Evolutionary conservation across 345 rosid species (phyloP), one percentile per base, ranked within the genome.

Genomic region (Crucihimalaya himalaica): DNA sequence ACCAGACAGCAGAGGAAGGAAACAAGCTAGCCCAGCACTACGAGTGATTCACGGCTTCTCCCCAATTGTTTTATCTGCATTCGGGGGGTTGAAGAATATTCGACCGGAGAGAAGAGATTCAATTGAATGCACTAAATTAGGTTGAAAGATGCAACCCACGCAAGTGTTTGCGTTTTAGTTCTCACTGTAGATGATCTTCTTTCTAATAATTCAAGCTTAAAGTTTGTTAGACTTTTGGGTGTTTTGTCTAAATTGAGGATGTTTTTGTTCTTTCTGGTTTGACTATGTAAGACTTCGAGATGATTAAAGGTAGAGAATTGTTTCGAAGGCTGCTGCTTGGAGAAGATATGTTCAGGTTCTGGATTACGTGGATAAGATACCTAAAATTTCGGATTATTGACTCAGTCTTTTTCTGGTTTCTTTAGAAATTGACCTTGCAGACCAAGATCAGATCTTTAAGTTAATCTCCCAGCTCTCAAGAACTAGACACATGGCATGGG

Each of bases 271-370:
- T 79, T 47, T n/a, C 27, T 80, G 66, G 68, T 42, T 40, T 75
- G 74, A 66, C 21, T 50, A 55, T 78, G 40, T 72, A 96, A 88
- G 80, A 72, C 85, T 65, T n/a, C n/a, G 98, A 96, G 74, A 81
- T 92, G 98, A 92, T 96, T n/a, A 97, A 92, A 90, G 81, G 99
- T 92, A 78, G n/a, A 90, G 97, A 76, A 90, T 92, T 81, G n/a
- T n/a, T n/a, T 81, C 98, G 23, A 96, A 96, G 74, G n/a, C 74
- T 96, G 83, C 75, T 96, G 61, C 99, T 96, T 59, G 99, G 98
- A 15, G 99, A 96, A 77, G 99, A 96, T 73, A 92, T 96, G 98
- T 92, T n/a, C 99, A n/a, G 99, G 99, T 60, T 81, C 86, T 77
- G 99, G 99, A 25, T 39, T 19, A 11, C n/a, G 23, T 2, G 8